Evolutionary conservation across 805 yeast species (phyloP).

Genomic region (Yarrowia sp.): DNA sequence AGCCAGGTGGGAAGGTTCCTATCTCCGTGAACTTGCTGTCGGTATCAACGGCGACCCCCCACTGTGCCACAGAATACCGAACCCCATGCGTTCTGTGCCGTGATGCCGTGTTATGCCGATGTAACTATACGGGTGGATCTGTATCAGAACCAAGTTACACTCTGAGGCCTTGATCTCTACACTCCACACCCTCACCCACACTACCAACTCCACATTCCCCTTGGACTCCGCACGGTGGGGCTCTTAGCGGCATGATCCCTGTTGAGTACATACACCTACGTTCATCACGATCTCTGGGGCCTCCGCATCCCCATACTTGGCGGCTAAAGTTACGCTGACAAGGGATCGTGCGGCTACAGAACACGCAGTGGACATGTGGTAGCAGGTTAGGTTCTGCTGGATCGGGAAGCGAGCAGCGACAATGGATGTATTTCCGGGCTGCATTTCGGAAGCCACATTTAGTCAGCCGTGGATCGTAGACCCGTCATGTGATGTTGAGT

Average conservation of each 20-base stretch:
- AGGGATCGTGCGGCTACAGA: conserved; percentile 23
- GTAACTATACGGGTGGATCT: too few relatives aligned
- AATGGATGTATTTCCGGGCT: neutral
- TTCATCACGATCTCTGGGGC: too few relatives aligned
- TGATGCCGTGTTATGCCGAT: neutral
- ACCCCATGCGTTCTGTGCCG: neutral
- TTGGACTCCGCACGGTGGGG: too few relatives aligned
- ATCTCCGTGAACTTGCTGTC: neutral
- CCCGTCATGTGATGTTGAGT: conserved; percentile 15
- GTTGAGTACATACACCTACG: too few relatives aligned
- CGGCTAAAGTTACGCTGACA: conserved; percentile 39
- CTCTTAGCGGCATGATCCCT: too few relatives aligned
- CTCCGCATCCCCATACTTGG: neutral
- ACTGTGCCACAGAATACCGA: too few relatives aligned
- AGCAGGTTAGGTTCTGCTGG: conserved; percentile 17
- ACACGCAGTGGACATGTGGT: conserved; percentile 10
- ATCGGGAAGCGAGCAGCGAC: conserved; percentile 32
- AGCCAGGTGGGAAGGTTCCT: conserved; percentile 1
- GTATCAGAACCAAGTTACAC: neutral
- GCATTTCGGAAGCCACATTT: conserved; percentile 20
- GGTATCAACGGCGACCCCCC: too few relatives aligned
- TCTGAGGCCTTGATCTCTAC: too few relatives aligned
- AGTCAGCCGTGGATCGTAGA: conserved; percentile 2
- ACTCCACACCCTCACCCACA: neutral
- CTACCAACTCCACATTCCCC: neutral